phyloP scores from a whole-genome alignment of 768 basidiomycete genomes.

The Suillus variegatus region DNA sequence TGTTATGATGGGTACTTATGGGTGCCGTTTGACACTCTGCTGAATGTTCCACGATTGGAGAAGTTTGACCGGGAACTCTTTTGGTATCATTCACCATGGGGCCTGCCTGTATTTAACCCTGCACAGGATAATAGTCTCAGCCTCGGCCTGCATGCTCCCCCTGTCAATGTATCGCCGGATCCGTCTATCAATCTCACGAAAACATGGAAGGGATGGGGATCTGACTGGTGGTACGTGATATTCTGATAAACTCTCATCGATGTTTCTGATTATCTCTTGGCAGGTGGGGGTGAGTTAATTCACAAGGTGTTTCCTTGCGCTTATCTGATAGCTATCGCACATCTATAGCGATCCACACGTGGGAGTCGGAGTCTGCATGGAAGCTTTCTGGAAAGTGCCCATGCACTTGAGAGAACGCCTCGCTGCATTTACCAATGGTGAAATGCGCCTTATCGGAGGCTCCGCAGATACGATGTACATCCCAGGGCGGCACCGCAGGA shows the following conservation, averaged over 20 bases:
- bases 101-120: constrained; percentile 42
- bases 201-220: constrained; percentile 41
- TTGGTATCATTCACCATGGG: constrained; percentile 54
- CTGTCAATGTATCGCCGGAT: constrained; percentile 44
- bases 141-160: constrained; percentile 36
- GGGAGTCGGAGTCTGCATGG: constrained; percentile 44
- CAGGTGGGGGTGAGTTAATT: constrained; percentile 44
- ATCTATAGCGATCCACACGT: constrained; percentile 41
- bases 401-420: constrained; percentile 37
- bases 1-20: constrained; percentile 55
- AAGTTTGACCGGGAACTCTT: constrained; percentile 45
- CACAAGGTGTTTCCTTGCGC: not conserved
- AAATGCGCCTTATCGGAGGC: constrained; percentile 45
- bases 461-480: constrained; percentile 52
- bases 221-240: constrained; percentile 44
- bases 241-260: constrained; percentile 3
- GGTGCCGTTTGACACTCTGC: constrained; percentile 52
- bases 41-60: constrained; percentile 50
- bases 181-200: constrained; percentile 37
- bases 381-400: constrained; percentile 40
- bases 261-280: not conserved
- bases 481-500: constrained; percentile 40
- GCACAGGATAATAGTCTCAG: constrained; percentile 28
- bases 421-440: constrained; percentile 33
- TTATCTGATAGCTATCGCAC: constrained; percentile 5